These are phyloP conservation scores for Austroboletus olivaceoglutinosus DNA, from an alignment of 1,284 basidiomycete genomes.

Conservation along the genomic window DNA sequence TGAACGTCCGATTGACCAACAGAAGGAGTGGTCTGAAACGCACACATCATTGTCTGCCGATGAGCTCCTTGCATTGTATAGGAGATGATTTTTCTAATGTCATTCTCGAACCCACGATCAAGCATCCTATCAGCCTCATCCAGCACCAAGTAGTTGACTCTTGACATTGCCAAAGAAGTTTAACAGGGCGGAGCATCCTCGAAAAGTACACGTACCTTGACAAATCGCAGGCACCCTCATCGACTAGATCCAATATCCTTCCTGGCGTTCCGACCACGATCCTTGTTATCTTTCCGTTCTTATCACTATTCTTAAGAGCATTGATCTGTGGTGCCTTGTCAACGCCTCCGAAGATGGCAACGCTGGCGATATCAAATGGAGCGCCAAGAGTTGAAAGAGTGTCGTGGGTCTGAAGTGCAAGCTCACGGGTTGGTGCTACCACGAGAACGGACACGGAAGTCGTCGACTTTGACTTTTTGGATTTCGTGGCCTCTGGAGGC, in stretches of 20 bases:
- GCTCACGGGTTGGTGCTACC: conserved; percentile 90
- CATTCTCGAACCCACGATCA: conserved; percentile 98
- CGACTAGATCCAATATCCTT: conserved; percentile 85
- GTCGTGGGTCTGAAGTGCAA: conserved; percentile 93
- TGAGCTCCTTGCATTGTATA: conserved; percentile 64
- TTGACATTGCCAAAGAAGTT: conserved; percentile 25
- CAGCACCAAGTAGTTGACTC: conserved; percentile 88
- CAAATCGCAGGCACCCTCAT: conserved; percentile 82
- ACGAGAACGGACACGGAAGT: conserved; percentile 73
- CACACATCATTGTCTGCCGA: conserved; percentile 92
- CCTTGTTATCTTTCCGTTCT: conserved; percentile 50
- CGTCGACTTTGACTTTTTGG: conserved; percentile 36
- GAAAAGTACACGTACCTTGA: conserved; percentile 51
- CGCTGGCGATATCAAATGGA: conserved; percentile 50
- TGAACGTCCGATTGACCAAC: background rate
- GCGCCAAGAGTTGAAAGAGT: conserved; percentile 79
- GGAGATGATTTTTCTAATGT: conserved; percentile 91
- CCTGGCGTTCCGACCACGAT: conserved; percentile 88
- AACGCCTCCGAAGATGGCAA: conserved; percentile 92
- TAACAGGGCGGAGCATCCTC: background rate
- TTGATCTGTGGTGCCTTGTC: conserved; percentile 82
- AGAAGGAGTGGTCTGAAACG: conserved; percentile 25
- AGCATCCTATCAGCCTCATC: conserved; percentile 99
- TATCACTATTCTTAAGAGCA: conserved; percentile 50
- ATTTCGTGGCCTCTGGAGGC: conserved; percentile 15